phyloP scores from a whole-genome alignment of 345 rosid species.

The Kernera saxatilis region DNA sequence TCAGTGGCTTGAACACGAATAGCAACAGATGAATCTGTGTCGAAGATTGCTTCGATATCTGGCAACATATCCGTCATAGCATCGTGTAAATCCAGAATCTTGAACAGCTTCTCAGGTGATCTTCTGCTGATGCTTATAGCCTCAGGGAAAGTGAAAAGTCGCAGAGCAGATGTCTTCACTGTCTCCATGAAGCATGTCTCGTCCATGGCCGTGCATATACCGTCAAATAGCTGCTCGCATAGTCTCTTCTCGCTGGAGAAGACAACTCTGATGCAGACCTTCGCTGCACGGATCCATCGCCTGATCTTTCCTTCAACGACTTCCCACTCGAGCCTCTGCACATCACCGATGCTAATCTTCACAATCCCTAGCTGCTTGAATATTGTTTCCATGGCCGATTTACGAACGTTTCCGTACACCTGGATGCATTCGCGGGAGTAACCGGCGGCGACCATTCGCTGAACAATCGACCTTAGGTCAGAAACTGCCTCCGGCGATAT shows the following conservation, averaged over 20 bases:
- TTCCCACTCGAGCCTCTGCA: conserved; percentile 81
- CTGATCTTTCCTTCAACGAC: conserved; percentile 67
- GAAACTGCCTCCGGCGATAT: conserved; percentile 22
- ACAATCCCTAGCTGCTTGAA: conserved; percentile 67
- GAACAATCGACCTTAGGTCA: conserved; percentile 28
- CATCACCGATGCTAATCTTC: conserved; percentile 78
- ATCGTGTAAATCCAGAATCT: conserved; percentile 85
- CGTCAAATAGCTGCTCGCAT: conserved; percentile 71
- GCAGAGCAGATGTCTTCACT: conserved; percentile 64
- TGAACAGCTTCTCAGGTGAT: conserved; percentile 90
- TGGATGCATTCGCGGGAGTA: conserved; percentile 32
- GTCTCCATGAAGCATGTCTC: conserved; percentile 89
- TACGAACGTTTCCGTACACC: conserved; percentile 77
- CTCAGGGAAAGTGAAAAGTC: conserved; percentile 82
- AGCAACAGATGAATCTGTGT: conserved; percentile 48
- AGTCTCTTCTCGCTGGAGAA: conserved; percentile 86
- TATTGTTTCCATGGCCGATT: conserved; percentile 64
- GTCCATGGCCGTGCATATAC: conserved; percentile 28
- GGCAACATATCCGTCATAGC: conserved; percentile 62
- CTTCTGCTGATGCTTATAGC: conserved; percentile 85
- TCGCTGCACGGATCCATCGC: conserved; percentile 85
- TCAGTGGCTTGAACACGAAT: conserved; percentile 69
- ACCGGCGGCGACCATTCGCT: conserved; percentile 30
- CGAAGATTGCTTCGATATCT: conserved; percentile 73
- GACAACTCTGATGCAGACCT: conserved; percentile 59